phyloP scores from a whole-genome alignment of 2,329 filamentous ascomycete genomes.

The Fusarium sarcochroum region DNA sequence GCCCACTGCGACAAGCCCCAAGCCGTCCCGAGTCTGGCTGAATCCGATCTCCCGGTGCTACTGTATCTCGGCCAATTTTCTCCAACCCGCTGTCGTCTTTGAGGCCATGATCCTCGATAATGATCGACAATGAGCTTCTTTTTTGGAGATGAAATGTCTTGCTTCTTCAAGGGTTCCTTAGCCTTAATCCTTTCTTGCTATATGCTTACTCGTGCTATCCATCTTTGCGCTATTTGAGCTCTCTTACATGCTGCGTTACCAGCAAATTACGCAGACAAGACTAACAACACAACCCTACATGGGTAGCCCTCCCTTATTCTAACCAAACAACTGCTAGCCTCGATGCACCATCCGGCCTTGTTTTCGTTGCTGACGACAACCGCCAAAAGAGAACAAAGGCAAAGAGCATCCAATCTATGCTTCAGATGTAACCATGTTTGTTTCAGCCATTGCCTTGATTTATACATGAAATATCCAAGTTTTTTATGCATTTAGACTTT shows the following conservation, averaged over 20 bases:
- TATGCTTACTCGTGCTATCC: neutral
- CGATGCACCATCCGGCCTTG: constrained; percentile 33
- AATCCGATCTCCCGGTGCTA: constrained; percentile 37
- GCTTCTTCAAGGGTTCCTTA: neutral
- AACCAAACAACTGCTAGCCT: constrained; percentile 35
- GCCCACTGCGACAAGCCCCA: constrained; percentile 15
- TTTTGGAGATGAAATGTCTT: constrained; percentile 3
- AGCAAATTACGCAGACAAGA: constrained; percentile 9
- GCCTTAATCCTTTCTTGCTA: neutral
- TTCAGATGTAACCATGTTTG: constrained; percentile 6
- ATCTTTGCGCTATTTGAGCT: neutral
- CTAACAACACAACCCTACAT: constrained; percentile 37
- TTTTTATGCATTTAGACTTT: constrained; percentile 24
- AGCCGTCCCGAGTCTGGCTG: constrained; percentile 33
- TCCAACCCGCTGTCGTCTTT: constrained; percentile 24
- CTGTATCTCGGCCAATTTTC: constrained; percentile 34
- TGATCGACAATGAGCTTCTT: constrained; percentile 27
- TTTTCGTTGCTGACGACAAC: constrained; percentile 48
- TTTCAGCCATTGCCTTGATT: constrained; percentile 26
- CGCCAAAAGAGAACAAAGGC: constrained; percentile 24
- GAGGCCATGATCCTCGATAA: neutral
- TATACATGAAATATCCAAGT: constrained; percentile 14
- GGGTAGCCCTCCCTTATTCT: constrained; percentile 37
- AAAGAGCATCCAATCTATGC: constrained; percentile 14
- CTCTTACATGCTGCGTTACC: constrained; percentile 12